phyloP scores from a whole-genome alignment of 163 green algal species.

The Scenedesmus sp. region DNA sequence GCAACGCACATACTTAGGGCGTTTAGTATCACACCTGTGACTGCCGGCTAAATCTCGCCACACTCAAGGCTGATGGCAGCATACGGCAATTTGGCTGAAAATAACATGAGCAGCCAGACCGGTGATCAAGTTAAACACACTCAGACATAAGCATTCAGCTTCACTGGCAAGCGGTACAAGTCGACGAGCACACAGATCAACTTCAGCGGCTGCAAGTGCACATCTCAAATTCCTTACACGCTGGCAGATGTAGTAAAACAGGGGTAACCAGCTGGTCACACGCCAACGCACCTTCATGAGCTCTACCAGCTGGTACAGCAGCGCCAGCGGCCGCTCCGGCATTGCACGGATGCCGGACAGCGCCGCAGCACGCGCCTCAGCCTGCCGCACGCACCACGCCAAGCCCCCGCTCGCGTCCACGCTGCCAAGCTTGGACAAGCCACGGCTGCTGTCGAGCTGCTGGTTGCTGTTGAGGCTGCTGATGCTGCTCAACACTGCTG shows the following conservation, averaged over 20 bases:
- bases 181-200: too few species aligned
- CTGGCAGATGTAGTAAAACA: background rate
- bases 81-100: too few species aligned
- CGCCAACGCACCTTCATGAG: slow-evolving; percentile 70
- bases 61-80: too few species aligned
- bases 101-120: too few species aligned
- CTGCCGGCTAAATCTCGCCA: too few species aligned
- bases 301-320: slow-evolving; percentile 77
- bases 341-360: slow-evolving; percentile 75
- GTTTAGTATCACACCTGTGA: too few species aligned
- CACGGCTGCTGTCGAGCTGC: slow-evolving; percentile 36
- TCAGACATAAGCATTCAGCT: too few species aligned
- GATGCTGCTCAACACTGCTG: slow-evolving; percentile 16
- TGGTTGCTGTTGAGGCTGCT: slow-evolving; percentile 19
- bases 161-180: too few species aligned
- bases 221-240: too few species aligned
- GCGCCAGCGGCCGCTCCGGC: slow-evolving; percentile 78
- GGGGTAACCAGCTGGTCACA: background rate
- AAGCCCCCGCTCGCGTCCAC: slow-evolving; percentile 6
- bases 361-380: slow-evolving; percentile 49
- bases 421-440: slow-evolving; percentile 2
- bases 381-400: background rate
- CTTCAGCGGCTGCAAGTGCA: too few species aligned
- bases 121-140: too few species aligned
- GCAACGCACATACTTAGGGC: too few species aligned